Percentiles rank a stretch among this genome's conserved stretches.
phyloP scores from a whole-genome alignment of 768 basidiomycete genomes.

The Myochromella boudieri region DNA sequence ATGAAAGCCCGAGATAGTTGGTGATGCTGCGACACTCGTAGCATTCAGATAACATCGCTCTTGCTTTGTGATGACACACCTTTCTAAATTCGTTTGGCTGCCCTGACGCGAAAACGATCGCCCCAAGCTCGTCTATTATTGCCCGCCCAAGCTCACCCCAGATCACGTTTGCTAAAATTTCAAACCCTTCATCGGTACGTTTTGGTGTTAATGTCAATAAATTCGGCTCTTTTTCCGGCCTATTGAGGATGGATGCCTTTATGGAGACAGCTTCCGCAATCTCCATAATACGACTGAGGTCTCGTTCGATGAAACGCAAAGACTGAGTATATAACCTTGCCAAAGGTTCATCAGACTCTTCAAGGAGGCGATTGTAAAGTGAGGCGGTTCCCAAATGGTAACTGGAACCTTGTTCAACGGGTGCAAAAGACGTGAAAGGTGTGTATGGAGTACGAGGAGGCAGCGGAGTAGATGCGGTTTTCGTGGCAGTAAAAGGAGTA shows the following conservation, averaged over 20 bases:
- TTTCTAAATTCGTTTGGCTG: slow-evolving; percentile 87
- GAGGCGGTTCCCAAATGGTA: slow-evolving; percentile 24
- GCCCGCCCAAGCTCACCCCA: slow-evolving; percentile 84
- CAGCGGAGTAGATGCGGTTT: slow-evolving; percentile 23
- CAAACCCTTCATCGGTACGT: slow-evolving; percentile 42
- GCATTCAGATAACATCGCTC: slow-evolving; percentile 1
- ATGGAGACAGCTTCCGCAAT: slow-evolving; percentile 66
- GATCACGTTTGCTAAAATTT: slow-evolving; percentile 84
- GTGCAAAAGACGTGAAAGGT: slow-evolving; percentile 51
- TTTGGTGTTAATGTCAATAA: background rate
- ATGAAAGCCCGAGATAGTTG: slow-evolving; percentile 83
- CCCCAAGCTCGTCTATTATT: slow-evolving; percentile 84
- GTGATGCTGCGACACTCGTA: too few relatives aligned
- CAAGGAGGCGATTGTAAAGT: slow-evolving; percentile 53
- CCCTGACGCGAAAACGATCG: slow-evolving; percentile 86
- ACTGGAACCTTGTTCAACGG: slow-evolving; percentile 35
- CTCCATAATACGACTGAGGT: slow-evolving; percentile 73
- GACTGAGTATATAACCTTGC: slow-evolving; percentile 80
- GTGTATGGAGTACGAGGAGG: slow-evolving; percentile 50
- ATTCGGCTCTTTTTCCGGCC: slow-evolving; percentile 16
- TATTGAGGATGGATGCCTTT: slow-evolving; percentile 36
- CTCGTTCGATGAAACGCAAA: slow-evolving; percentile 76
- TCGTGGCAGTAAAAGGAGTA: slow-evolving; percentile 59
- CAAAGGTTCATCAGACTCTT: slow-evolving; percentile 66
- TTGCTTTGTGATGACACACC: slow-evolving; percentile 42